Conservation (phyloP, 164 flowering plant genomes). For the Vitis amurensis region DNA sequence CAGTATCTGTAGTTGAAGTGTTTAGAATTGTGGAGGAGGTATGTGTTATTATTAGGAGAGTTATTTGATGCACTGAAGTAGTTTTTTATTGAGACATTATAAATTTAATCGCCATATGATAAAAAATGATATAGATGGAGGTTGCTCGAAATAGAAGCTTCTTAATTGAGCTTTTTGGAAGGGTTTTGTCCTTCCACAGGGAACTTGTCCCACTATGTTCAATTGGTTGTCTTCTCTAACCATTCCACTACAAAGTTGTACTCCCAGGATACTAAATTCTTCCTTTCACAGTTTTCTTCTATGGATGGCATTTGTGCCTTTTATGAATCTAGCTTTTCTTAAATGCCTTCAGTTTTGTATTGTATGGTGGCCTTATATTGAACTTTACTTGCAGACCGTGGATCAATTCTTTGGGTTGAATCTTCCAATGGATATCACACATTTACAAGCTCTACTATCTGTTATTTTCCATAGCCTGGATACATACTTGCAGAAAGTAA, state of each 20-base stretch:
- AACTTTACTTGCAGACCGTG: constrained; percentile 60
- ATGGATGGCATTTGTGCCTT: not conserved
- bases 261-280: not conserved
- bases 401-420: constrained; percentile 73
- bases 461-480: constrained; percentile 68
- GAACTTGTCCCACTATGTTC: too few relatives aligned
- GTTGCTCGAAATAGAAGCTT: not conserved
- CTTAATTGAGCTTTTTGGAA: not conserved
- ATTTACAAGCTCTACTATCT: constrained; percentile 74
- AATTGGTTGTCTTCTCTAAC: too few relatives aligned
- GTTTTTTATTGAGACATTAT: not conserved
- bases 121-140: not conserved
- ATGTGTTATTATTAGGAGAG: constrained; percentile 2
- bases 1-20: constrained; percentile 77
- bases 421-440: constrained; percentile 70
- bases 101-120: too few relatives aligned
- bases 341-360: constrained; percentile 5
- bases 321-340: not conserved
- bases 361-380: constrained; percentile 8
- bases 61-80: not conserved
- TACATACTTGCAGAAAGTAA: constrained; percentile 56
- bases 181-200: not conserved
- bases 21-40: constrained; percentile 90
- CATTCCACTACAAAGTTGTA: too few relatives aligned
- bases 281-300: not conserved